Evolutionary conservation across 225 moss, liverwort and hornwort genomes (phyloP), one percentile per base, ranked within the genome.

Genomic region (Ulota crispa): DNA sequence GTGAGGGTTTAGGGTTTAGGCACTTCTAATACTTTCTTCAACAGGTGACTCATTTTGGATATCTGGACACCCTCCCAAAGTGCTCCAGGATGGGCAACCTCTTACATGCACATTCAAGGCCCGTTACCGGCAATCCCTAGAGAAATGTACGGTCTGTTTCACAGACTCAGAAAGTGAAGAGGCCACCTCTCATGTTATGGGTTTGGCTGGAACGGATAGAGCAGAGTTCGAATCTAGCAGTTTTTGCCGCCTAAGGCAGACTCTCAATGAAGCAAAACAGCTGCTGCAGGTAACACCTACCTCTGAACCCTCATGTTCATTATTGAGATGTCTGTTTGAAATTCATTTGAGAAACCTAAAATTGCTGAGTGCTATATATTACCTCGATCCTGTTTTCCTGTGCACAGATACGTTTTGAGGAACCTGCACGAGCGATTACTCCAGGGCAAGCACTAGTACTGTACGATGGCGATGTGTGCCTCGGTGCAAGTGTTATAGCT

Each of bases 401-500:
- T 79, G 19, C 74, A 66, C 92, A 98, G 95, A 85, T 95, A 50
- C 93, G 92, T 72, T 98, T 95, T 73, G 56, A 68, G 68, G 83
- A 88, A 42, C 93, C 97, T 83, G 85, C 90, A 36, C 93, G 94
- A 85, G 95, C 97, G 59, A 90, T 98, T 60, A 98, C 97, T 66
- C 95, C 97, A 73, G 95, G 95, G 69, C 97, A 98, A 82, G 97
- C 95, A 16, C 77, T 98, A 64, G 97, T 98, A 12, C 80, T 98
- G 76, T 98, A 98, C 83, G 85, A 94, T 78, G 94, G 97, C 50
- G 93, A 98, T 64, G 85, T 94, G 60, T 98, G 97, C 60, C 90
- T 98, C 37, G 97, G 97, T 81, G 92, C 91, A 23, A 93, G 91
- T 72, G 84, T 92, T 68, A 83, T 98, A 6, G 81, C 85, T 65